phyloP scores from a whole-genome alignment of 768 basidiomycete species.

The Pisolithus sp. region DNA sequence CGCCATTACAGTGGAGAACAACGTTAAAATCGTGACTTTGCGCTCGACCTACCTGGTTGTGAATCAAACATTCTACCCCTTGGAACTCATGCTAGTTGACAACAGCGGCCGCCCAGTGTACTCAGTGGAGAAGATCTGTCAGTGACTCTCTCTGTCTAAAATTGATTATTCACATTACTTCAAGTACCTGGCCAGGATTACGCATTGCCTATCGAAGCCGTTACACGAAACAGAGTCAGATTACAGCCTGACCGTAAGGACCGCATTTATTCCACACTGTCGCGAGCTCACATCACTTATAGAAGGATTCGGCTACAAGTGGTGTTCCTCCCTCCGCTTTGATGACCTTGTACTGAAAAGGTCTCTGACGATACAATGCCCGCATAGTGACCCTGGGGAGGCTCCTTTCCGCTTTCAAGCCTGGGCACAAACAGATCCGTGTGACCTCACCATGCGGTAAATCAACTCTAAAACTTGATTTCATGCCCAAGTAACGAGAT shows the following conservation, averaged over 20 bases:
- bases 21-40: slow-evolving; percentile 90
- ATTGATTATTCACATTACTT: neutral
- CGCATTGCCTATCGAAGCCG: slow-evolving; percentile 84
- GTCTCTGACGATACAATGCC: slow-evolving; percentile 77
- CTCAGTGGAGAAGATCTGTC: slow-evolving; percentile 76
- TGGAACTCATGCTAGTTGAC: slow-evolving; percentile 89
- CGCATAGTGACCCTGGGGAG: slow-evolving; percentile 72
- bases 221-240: slow-evolving; percentile 72
- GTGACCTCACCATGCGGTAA: slow-evolving; percentile 50
- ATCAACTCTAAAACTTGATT: slow-evolving; percentile 11
- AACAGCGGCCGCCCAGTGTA: slow-evolving; percentile 75
- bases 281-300: slow-evolving; percentile 1
- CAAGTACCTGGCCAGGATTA: slow-evolving; percentile 81
- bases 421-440: slow-evolving; percentile 72
- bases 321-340: slow-evolving; percentile 84
- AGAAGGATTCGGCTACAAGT: slow-evolving; percentile 97
- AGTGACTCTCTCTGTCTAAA: slow-evolving; percentile 10
- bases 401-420: slow-evolving; percentile 93
- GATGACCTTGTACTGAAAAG: slow-evolving; percentile 73
- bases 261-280: neutral
- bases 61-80: slow-evolving; percentile 84
- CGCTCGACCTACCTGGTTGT: slow-evolving; percentile 89
- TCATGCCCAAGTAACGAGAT: slow-evolving; percentile 3
- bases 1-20: slow-evolving; percentile 84
- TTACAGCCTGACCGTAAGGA: slow-evolving; percentile 87